These are phyloP conservation scores for Hypholoma fasciculare DNA, from an alignment of 768 basidiomycete genomes.

Conservation along the genomic window DNA sequence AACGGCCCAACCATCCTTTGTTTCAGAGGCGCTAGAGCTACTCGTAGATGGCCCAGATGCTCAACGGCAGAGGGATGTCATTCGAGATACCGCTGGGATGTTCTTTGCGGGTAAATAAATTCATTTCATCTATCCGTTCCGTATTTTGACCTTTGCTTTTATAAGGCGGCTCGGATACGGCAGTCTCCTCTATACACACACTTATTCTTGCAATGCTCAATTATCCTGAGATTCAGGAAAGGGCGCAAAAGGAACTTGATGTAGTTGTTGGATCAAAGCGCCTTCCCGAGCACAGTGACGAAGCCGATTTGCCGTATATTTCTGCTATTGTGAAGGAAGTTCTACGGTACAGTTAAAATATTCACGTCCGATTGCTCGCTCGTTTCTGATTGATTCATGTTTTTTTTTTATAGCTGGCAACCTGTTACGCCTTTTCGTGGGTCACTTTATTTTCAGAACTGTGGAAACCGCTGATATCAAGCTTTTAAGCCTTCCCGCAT, in stretches of 20 bases:
- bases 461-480: neutral
- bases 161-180: conserved; percentile 16
- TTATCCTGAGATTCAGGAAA: conserved; percentile 9
- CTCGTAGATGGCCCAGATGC: conserved; percentile 8
- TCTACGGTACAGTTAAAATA: conserved; percentile 6
- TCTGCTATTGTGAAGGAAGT: conserved; percentile 17
- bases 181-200: conserved; percentile 11
- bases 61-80: conserved; percentile 9
- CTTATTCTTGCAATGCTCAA: conserved; percentile 14
- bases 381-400: too few species aligned
- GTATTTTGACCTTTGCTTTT: neutral
- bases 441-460: neutral
- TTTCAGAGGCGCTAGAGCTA: conserved; percentile 13
- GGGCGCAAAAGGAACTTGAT: conserved; percentile 19
- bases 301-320: conserved; percentile 13
- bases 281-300: conserved; percentile 15
- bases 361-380: neutral
- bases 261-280: conserved; percentile 9
- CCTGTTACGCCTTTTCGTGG: conserved; percentile 5
- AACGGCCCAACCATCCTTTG: conserved; percentile 12
- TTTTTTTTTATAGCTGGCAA: neutral
- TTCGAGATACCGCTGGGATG: conserved; percentile 18
- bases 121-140: neutral
- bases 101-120: conserved; percentile 11
- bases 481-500: conserved; percentile 4